Conservation (phyloP, 768 basidiomycete species). For the Mycena venus region DNA sequence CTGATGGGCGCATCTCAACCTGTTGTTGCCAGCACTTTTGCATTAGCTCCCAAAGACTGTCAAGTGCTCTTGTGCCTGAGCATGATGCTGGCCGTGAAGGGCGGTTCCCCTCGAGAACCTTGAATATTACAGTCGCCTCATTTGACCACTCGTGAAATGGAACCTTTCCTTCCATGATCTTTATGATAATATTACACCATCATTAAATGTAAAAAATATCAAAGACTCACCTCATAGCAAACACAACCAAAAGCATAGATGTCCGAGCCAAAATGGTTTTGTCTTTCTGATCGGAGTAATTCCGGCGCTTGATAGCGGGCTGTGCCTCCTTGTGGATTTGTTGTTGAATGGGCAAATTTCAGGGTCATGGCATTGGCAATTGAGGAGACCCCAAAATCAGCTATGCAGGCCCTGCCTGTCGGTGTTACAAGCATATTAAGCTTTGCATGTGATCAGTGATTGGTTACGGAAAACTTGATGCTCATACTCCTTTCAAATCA, state of each 20-base stretch:
- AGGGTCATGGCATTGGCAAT: too few relatives aligned
- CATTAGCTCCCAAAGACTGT: neutral
- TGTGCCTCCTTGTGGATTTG: too few relatives aligned
- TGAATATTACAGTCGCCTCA: neutral
- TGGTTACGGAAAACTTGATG: too few relatives aligned
- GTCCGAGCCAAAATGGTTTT: neutral
- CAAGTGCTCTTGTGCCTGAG: neutral
- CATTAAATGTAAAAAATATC: neutral
- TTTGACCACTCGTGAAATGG: neutral
- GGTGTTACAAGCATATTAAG: too few relatives aligned
- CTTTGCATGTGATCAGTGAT: too few relatives aligned
- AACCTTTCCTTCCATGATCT: neutral
- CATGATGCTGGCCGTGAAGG: neutral
- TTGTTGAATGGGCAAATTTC: too few relatives aligned
- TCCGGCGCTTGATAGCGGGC: too few relatives aligned
- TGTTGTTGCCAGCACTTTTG: neutral
- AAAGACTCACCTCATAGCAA: conserved; percentile 37
- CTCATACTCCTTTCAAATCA: too few relatives aligned
- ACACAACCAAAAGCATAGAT: neutral
- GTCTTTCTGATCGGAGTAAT: neutral
- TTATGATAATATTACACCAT: neutral
- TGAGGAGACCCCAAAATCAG: too few relatives aligned
- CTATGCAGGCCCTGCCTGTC: too few relatives aligned
- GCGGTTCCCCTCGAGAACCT: neutral
- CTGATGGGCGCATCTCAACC: neutral